Conservation (phyloP, 2,329 filamentous ascomycete species). For the Xylaria sp. region DNA sequence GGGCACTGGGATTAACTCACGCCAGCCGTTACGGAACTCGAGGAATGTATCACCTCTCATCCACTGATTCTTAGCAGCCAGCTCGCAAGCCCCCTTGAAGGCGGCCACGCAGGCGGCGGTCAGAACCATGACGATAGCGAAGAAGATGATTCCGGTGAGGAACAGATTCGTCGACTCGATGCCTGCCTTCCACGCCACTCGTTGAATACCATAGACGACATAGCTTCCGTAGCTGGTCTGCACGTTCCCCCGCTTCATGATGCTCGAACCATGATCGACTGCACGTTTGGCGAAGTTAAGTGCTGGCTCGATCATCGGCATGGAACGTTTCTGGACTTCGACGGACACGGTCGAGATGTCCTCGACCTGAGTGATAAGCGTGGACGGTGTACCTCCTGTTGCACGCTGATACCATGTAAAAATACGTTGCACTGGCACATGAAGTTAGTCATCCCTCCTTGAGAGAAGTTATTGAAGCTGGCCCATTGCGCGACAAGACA, state of each 20-base stretch:
- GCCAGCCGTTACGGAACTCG: slow-evolving; percentile 94
- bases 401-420: slow-evolving; percentile 96
- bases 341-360: slow-evolving; percentile 76
- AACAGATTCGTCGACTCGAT: slow-evolving; percentile 94
- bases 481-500: background rate
- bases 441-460: slow-evolving; percentile 11
- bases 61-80: slow-evolving; percentile 72
- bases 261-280: slow-evolving; percentile 38
- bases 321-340: slow-evolving; percentile 71
- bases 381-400: slow-evolving; percentile 83
- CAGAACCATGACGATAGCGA: slow-evolving; percentile 78
- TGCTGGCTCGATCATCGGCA: slow-evolving; percentile 40
- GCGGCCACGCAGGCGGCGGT: slow-evolving; percentile 71
- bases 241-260: slow-evolving; percentile 59
- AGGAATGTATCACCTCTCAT: slow-evolving; percentile 86
- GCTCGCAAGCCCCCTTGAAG: slow-evolving; percentile 82
- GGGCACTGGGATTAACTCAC: slow-evolving; percentile 21
- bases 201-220: slow-evolving; percentile 78
- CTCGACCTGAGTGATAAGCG: slow-evolving; percentile 76
- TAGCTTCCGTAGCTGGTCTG: slow-evolving; percentile 58
- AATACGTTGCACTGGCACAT: slow-evolving; percentile 71
- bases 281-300: slow-evolving; percentile 58
- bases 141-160: slow-evolving; percentile 87
- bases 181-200: slow-evolving; percentile 80
- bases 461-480: background rate